Evolutionary conservation across 1,284 basidiomycete genomes (phyloP), one percentile per base, ranked within the genome.

Genomic region (Malassezia vespertilionis): DNA sequence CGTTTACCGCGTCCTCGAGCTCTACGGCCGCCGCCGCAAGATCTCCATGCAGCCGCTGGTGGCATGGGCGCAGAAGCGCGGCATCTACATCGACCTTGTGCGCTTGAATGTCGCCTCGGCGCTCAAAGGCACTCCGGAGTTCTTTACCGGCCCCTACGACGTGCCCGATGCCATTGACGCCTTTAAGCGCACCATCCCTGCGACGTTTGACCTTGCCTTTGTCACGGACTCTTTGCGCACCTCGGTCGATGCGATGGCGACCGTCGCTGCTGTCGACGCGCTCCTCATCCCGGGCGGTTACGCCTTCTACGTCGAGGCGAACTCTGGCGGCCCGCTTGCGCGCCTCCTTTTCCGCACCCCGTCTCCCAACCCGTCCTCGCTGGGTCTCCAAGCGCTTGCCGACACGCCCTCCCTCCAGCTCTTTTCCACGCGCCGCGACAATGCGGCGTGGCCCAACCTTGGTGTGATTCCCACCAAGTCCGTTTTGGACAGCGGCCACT

Each of bases 1-100:
- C 24, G 48, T 51, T 32, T 51, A 45, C 48, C 48, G 48, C 40
- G 42, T 51, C 32, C 33, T 45, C 22, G 48, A 51, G 28, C 2
- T 45, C 37, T 51, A 51, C 33, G 26, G 37, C 8, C 48, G 48
- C 23, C 48, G 39, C 42, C 48, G 48, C 38, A 51, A 51, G 48
- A 14, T 33, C 15, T 40, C n/a, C 26, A 9, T 51, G 37, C 48
- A 51, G 44, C 33, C 48, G 28, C 42, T 51, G 11, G 23, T 40
- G 14, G 26, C 36, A 1, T 40, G 37, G 48, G 41, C 35, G 20
- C 31, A 44, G 43, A 43, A 42, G 32, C 43, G 42, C 15, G 48
- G 43, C n/a, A 23, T 51, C 15, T 40, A 44, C 23, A 14, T 52
- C 11, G 50, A 52, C 35, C 24, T 52, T 5, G 50, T 46, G 28